Evolutionary conservation across 1,284 basidiomycete genomes (phyloP).

Genomic region (Chalciporus sp.): DNA sequence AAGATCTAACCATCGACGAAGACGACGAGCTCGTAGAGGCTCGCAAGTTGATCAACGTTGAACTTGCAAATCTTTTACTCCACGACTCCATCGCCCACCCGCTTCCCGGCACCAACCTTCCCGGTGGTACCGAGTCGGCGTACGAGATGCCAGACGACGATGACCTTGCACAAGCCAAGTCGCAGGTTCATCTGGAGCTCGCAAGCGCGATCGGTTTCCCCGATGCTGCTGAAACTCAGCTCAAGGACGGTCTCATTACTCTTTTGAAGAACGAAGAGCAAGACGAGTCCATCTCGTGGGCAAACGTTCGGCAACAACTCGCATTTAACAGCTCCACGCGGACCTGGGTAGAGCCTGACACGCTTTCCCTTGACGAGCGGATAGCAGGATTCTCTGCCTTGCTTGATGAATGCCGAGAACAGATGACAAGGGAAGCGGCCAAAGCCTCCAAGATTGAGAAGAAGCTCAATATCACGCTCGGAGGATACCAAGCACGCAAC

Average conservation of each 20-base stretch:
- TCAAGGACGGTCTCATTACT: conserved; percentile 72
- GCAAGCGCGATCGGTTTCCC: conserved; percentile 83
- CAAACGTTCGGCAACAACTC: conserved; percentile 57
- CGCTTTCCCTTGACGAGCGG: conserved; percentile 60
- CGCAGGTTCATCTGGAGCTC: conserved; percentile 79
- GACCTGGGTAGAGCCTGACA: conserved; percentile 69
- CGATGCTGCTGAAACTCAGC: conserved; percentile 75
- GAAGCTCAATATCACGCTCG: conserved; percentile 85
- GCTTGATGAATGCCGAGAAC: conserved; percentile 67
- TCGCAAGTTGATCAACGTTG: conserved; percentile 72
- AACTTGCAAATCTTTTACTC: conserved; percentile 79
- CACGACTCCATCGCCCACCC: conserved; percentile 92
- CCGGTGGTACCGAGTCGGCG: conserved; percentile 72
- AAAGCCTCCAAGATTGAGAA: conserved; percentile 90
- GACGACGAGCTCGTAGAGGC: conserved; percentile 53
- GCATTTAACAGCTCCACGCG: conserved; percentile 61
- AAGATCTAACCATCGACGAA: conserved; percentile 56
- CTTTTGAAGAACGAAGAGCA: conserved; percentile 62
- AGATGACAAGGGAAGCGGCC: conserved; percentile 81
- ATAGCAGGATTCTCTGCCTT: conserved; percentile 65
- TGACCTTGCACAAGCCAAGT: conserved; percentile 72
- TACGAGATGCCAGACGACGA: conserved; percentile 84
- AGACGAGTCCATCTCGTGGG: conserved; percentile 70
- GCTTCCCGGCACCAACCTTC: conserved; percentile 83
- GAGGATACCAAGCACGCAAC: conserved; percentile 87